Percentiles rank a stretch among this genome's conserved stretches.
Evolutionary conservation across 768 basidiomycete species (phyloP).

Genomic region (Galerina sulciceps): DNA sequence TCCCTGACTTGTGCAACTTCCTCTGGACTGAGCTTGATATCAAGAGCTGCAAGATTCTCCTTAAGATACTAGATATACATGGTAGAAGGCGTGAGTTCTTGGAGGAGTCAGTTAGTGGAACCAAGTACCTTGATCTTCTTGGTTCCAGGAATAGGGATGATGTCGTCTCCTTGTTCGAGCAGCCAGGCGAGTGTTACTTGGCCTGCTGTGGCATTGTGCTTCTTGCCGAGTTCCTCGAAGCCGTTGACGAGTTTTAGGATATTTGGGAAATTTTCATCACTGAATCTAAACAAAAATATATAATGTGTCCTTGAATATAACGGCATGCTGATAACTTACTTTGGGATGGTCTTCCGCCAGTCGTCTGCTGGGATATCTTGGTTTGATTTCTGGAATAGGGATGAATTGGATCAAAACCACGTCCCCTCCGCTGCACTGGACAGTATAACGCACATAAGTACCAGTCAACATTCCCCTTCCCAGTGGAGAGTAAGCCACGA

Average conservation of each 20-base stretch:
- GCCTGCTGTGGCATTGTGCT: conserved; percentile 44
- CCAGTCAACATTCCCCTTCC: conserved; percentile 56
- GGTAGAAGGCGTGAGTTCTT: neutral
- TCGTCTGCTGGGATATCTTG: conserved; percentile 44
- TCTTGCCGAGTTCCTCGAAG: conserved; percentile 41
- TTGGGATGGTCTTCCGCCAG: conserved; percentile 39
- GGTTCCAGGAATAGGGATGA: conserved; percentile 56
- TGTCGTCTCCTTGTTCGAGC: conserved; percentile 48
- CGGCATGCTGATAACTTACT: conserved; percentile 15
- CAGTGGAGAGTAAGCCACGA: conserved; percentile 56
- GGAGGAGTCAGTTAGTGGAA: neutral
- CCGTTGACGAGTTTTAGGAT: conserved; percentile 44
- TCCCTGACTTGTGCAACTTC: conserved; percentile 39
- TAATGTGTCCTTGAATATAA: neutral
- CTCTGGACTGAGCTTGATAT: conserved; percentile 34
- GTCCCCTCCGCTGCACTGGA: no score
- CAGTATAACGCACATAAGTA: conserved; percentile 15
- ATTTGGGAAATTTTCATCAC: conserved; percentile 48
- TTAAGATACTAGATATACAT: conserved; percentile 33
- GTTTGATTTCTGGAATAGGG: conserved; percentile 32
- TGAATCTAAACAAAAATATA: conserved; percentile 5
- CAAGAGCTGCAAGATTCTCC: conserved; percentile 44
- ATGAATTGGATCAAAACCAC: neutral
- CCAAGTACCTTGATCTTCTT: conserved; percentile 32
- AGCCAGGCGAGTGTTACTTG: conserved; percentile 56